Conservation (phyloP, 345 rosid genomes). For the Populus simonii region DNA sequence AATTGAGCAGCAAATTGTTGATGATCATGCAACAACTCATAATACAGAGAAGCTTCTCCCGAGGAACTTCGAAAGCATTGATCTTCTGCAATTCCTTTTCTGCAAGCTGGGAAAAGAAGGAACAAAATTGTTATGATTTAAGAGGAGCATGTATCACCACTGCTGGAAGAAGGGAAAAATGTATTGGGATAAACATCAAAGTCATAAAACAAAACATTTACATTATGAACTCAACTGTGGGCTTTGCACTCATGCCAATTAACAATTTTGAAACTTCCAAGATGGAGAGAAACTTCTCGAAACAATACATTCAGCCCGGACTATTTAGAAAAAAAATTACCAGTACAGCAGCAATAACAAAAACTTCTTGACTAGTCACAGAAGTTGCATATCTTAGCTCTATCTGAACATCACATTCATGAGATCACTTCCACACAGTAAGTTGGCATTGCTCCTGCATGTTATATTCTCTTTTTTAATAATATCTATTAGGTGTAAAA, state of each 20-base stretch:
- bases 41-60: constrained; percentile 50
- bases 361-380: background rate
- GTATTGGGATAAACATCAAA: background rate
- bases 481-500: background rate
- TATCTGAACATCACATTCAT: background rate
- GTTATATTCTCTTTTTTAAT: background rate
- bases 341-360: background rate
- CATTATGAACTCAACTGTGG: background rate
- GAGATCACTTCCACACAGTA: background rate
- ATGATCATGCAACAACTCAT: constrained; percentile 58
- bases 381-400: background rate
- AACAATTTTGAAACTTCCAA: background rate
- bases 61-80: constrained; percentile 45
- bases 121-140: too few relatives aligned
- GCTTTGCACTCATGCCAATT: background rate
- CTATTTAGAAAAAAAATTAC: background rate
- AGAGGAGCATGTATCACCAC: too few relatives aligned
- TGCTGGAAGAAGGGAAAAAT: too few relatives aligned
- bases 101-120: constrained; percentile 44
- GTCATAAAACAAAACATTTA: background rate
- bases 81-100: constrained; percentile 48
- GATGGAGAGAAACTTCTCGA: background rate
- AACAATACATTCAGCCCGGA: background rate
- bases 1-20: constrained; percentile 54
- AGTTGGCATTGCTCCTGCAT: background rate